Evolutionary conservation across 768 basidiomycete genomes (phyloP).

Genomic region (Pisolithus sp.): DNA sequence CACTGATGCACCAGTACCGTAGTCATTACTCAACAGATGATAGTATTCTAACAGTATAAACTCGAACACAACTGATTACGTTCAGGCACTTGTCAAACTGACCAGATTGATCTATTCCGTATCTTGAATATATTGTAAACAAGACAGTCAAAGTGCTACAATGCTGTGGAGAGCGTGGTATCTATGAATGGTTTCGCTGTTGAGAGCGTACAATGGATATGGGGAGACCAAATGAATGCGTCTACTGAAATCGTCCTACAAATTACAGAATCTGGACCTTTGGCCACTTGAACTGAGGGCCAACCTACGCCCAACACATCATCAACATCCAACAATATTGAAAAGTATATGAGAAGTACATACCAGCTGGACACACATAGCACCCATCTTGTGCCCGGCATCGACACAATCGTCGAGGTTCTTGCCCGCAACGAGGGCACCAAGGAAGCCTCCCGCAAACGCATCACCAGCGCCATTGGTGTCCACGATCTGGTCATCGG

Average conservation of each 20-base stretch:
- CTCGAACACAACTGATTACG: too few species aligned
- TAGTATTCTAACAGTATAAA: too few species aligned
- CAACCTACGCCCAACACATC: conserved; percentile 32
- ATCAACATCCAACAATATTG: not conserved
- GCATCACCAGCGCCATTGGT: conserved; percentile 98
- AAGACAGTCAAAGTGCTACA: conserved; percentile 17
- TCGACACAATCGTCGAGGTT: conserved; percentile 67
- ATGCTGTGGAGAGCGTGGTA: conserved; percentile 31
- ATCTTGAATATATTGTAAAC: not conserved
- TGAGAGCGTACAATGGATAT: conserved; percentile 29
- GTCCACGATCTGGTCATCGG: conserved; percentile 72
- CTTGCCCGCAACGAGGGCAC: conserved; percentile 77
- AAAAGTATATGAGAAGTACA: conserved; percentile 10
- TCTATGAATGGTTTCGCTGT: conserved; percentile 29
- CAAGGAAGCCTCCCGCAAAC: conserved; percentile 94
- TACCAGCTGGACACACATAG: conserved; percentile 81
- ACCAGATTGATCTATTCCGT: too few species aligned
- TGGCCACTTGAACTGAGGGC: conserved; percentile 52
- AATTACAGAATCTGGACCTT: conserved; percentile 42
- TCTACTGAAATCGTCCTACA: not conserved
- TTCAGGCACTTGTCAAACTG: too few species aligned
- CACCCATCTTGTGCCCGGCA: conserved; percentile 80
- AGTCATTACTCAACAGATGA: too few species aligned
- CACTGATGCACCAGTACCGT: not conserved
- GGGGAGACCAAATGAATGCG: not conserved